Evolutionary conservation across 2,329 filamentous ascomycete genomes (phyloP).

Genomic region (Colletotrichum costaricense): DNA sequence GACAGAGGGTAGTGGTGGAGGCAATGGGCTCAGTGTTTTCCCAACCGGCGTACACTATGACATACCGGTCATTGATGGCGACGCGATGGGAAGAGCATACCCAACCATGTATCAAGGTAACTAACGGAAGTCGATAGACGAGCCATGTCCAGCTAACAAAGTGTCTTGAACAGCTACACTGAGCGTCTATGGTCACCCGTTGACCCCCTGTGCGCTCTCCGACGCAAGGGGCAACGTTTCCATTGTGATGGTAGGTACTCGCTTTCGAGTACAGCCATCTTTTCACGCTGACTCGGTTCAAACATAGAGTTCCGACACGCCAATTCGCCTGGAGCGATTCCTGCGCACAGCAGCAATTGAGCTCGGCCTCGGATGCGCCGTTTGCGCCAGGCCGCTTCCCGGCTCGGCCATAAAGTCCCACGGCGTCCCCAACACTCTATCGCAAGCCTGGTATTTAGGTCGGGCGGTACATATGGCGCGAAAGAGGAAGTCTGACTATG

Average conservation of each 20-base stretch:
- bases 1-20: conserved; percentile 51
- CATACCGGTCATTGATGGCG: conserved; percentile 50
- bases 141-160: conserved; percentile 37
- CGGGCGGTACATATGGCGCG: conserved; percentile 45
- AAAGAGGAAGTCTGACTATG: conserved; percentile 41
- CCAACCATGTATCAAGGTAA: conserved; percentile 45
- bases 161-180: conserved; percentile 43
- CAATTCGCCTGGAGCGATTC: conserved; percentile 48
- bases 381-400: conserved; percentile 47
- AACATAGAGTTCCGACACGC: conserved; percentile 46
- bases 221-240: conserved; percentile 41
- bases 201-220: conserved; percentile 48
- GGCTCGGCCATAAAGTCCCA: conserved; percentile 47
- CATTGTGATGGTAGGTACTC: conserved; percentile 40
- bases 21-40: conserved; percentile 51
- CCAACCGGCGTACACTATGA: conserved; percentile 48
- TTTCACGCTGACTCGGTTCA: not conserved
- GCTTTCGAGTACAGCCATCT: not conserved
- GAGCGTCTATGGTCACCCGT: conserved; percentile 50
- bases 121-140: conserved; percentile 44
- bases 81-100: conserved; percentile 52
- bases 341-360: conserved; percentile 50
- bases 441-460: conserved; percentile 48
- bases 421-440: conserved; percentile 47
- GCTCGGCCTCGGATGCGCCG: conserved; percentile 51